Base-by-base conservation (phyloP, 495 filamentous ascomycete genomes). In the Viridothelium virens region DNA sequence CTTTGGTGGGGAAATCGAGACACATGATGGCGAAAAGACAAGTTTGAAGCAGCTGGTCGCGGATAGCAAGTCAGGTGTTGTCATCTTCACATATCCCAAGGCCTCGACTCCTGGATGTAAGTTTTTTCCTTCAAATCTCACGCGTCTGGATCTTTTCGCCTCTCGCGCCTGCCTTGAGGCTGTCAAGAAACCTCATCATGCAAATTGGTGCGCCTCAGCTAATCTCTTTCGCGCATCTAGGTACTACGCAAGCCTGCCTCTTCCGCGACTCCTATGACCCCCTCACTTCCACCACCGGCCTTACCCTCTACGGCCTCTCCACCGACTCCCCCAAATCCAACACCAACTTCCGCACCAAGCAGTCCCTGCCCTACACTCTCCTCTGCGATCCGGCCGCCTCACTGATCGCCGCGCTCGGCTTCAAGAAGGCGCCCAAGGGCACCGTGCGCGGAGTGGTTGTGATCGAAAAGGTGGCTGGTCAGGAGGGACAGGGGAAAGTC, bases 51-150 rank as follows among this genome's bases (percentile, higher is more conserved):
- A 81, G 64, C 83, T 98, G 34, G 85, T 97, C 16, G 88, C 90
- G 50, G 83, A 87, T 69, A 93, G 91, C 80, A 87, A 91, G 77
- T 81, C 82, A 62, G 93, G 94, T 31, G 89, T 97, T 33, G 89
- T 96, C 16, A 76, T 98, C 38, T 97, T 98, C 75, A 96, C 91
- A 41, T 98, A 97, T 74, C 94, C 94, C 38, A 96, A 89, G 80
- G 94, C 94, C 66, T 93, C 89, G 11, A 98, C 94, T 37, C 90
- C 90, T 37, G 94, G 95, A 65, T 98, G 94, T 96, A 87, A 84
- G 91, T 84, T 65, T 64, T 59, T 4, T 36, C 18, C 25, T 36
- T 31, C 31, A 33, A 59, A 33, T 59, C 53, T 34, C 53, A 59
- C 7, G 25, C 25, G 25, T 25, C 25, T 25, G 25, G 25, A 25